Base-by-base conservation (phyloP, 225 moss, liverwort and hornwort genomes). In the Anthoceros angustus region DNA sequence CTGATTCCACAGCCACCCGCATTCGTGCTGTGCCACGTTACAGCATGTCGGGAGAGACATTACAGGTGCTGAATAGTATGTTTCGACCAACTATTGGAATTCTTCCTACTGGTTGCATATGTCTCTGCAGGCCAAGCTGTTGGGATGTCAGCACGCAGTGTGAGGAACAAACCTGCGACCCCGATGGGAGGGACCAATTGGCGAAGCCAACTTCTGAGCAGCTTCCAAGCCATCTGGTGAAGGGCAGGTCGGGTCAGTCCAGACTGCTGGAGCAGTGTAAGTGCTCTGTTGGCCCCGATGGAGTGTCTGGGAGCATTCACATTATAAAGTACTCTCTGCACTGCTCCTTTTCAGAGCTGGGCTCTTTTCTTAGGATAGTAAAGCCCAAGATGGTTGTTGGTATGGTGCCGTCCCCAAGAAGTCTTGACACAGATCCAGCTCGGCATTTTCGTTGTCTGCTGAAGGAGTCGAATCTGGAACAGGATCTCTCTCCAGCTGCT, bases 61-160 rank as follows among this genome's bases (percentile, higher is more conserved):
- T 55, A 11, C 55, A n/a, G 4, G 1, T 55, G 8, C 55, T 55
- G 7, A 55, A 55, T 55, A 55, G 14, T 55, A 55, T 55, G 18
- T 9, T 55, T 55, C 55, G 55, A 55, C 55, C 55, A 15, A 55
- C 55, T 5, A 55, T 55, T 55, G 55, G 55, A 18, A 55, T 55
- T 20, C 55, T 55, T 55, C 55, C 55, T 55, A 55, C 55, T 55
- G 55, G 55, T 55, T 55, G 45, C 45, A 10, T 46, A 46, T 46
- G 45, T 46, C 45, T 46, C 3, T 46, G 55, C 15, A 55, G 55
- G n/a, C 55, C 55, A 55, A 23, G n/a, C 7, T 55, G 55, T 55
- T 55, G 55, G 55, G 23, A 55, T 55, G 55, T 55, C n/a, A 15
- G 15, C 23, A 23, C n/a, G 23, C 55, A 55, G 15, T 55, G n/a